Conservation (phyloP, 371 early-diverging fungal genomes). For the Massospora cicadina region DNA sequence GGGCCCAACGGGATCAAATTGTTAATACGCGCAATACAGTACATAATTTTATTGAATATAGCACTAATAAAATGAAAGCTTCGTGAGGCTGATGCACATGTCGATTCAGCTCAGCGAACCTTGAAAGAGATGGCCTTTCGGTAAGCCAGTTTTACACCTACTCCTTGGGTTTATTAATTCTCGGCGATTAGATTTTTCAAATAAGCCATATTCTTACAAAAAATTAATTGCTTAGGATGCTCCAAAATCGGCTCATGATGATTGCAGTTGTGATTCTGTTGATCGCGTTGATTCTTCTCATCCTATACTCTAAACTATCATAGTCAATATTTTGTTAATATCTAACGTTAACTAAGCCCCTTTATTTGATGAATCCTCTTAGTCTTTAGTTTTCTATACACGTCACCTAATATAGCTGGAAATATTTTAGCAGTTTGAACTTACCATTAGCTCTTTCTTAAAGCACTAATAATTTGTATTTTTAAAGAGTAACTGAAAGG, state of each 20-base stretch:
- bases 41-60: constrained; percentile 13
- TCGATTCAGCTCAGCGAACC: constrained; percentile 73
- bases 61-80: constrained; percentile 10
- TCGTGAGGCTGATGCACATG: constrained; percentile 69
- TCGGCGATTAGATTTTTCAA: not conserved
- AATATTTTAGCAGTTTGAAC: too few relatives aligned
- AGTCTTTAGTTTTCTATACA: too few relatives aligned
- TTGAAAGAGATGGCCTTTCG: constrained; percentile 80
- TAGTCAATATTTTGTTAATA: too few relatives aligned
- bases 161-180: constrained; percentile 1
- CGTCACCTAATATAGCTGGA: too few relatives aligned
- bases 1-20: constrained; percentile 83
- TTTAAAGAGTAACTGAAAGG: too few relatives aligned
- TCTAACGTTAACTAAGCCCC: too few relatives aligned
- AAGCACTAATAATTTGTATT: too few relatives aligned
- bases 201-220: not conserved
- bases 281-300: constrained; percentile 60
- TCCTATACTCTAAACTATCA: constrained; percentile 30
- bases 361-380: too few relatives aligned
- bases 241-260: constrained; percentile 73
- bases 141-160: too few relatives aligned
- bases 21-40: constrained; percentile 66
- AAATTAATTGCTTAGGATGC: constrained; percentile 36
- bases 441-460: too few relatives aligned
- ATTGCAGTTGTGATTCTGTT: constrained; percentile 67